phyloP scores from a whole-genome alignment of 202 grass and related monocot species.

The Brachypodium distachyon region DNA sequence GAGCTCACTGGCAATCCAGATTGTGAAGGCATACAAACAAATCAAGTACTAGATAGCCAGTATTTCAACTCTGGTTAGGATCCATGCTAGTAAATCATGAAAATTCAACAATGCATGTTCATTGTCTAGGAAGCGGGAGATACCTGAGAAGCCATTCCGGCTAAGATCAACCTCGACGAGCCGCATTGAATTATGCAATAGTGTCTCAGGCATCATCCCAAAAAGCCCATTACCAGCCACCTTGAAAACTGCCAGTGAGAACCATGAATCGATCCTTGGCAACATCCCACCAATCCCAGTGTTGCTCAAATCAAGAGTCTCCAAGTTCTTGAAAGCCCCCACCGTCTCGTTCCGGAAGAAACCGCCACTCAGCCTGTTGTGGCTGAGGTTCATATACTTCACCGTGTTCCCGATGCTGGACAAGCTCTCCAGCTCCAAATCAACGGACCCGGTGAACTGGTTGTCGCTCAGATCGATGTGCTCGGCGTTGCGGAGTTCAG shows the following conservation, averaged over 20 bases:
- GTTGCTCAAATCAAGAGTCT: conserved; percentile 74
- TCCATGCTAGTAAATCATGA: background rate
- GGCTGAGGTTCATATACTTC: conserved; percentile 90
- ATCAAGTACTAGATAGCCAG: background rate
- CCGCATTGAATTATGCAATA: conserved; percentile 64
- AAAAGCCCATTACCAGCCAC: conserved; percentile 49
- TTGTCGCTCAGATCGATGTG: conserved; percentile 81
- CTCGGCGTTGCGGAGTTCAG: conserved; percentile 64
- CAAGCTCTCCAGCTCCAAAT: conserved; percentile 40
- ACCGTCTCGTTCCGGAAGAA: conserved; percentile 69
- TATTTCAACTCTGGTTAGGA: background rate
- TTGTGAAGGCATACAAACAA: background rate
- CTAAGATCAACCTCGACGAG: conserved; percentile 81
- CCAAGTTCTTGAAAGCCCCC: conserved; percentile 76
- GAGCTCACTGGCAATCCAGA: background rate
- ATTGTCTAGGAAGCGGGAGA: background rate
- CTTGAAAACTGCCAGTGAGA: conserved; percentile 60
- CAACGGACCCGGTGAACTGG: conserved; percentile 52
- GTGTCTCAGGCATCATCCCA: conserved; percentile 55
- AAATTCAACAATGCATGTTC: background rate
- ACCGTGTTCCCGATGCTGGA: conserved; percentile 76
- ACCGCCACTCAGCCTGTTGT: conserved; percentile 51
- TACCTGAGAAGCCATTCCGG: conserved; percentile 89
- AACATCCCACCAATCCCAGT: conserved; percentile 60
- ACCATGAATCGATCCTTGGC: conserved; percentile 57